phyloP scores from a whole-genome alignment of 805 yeast species.

The Starmerella gropengiesseri region DNA sequence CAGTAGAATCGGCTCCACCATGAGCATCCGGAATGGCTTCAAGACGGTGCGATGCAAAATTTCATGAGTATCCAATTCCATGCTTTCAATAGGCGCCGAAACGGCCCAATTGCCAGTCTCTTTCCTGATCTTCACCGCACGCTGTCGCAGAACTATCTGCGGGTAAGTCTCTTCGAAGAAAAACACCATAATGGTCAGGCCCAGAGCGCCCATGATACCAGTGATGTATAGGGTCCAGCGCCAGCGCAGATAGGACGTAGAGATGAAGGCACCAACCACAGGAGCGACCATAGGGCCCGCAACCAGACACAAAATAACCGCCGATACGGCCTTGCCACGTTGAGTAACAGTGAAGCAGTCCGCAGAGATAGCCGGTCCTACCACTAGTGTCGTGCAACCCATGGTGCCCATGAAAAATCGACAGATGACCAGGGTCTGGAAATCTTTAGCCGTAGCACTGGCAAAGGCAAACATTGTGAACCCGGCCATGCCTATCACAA shows the following conservation, averaged over 20 bases:
- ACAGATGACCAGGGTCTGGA: conserved; percentile 41
- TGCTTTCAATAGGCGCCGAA: conserved; percentile 81
- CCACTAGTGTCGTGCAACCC: conserved; percentile 51
- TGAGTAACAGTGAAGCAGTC: conserved; percentile 42
- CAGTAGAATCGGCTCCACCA: conserved; percentile 62
- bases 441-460: conserved; percentile 40
- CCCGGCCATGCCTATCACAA: conserved; percentile 29
- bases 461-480: conserved; percentile 37
- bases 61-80: conserved; percentile 45
- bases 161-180: conserved; percentile 32
- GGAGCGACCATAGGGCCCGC: conserved; percentile 39
- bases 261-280: conserved; percentile 35
- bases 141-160: conserved; percentile 43
- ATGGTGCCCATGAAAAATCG: conserved; percentile 51
- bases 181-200: conserved; percentile 33
- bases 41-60: conserved; percentile 51
- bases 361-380: conserved; percentile 49
- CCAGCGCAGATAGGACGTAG: conserved; percentile 38
- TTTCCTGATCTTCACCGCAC: conserved; percentile 58
- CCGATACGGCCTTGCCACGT: conserved; percentile 46
- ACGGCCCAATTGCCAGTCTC: conserved; percentile 73
- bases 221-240: conserved; percentile 46
- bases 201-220: conserved; percentile 34
- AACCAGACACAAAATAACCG: conserved; percentile 40
- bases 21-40: conserved; percentile 59